These are phyloP conservation scores for Plasmopara muralis DNA, from an alignment of 352 stramenopile species.

Conservation along the genomic window DNA sequence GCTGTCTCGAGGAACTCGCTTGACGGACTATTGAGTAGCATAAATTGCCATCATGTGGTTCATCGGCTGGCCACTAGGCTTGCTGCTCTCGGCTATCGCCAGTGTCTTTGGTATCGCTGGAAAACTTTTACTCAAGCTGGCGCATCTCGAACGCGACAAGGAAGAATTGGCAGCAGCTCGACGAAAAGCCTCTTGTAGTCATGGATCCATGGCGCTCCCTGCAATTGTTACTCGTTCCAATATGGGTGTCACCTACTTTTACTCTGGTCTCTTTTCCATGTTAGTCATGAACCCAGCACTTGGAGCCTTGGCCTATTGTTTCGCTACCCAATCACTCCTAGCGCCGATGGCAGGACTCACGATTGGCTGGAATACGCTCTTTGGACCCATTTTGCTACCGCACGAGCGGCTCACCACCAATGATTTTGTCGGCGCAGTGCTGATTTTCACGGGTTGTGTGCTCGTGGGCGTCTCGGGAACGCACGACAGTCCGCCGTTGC, in stretches of 20 bases:
- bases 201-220: too few species aligned
- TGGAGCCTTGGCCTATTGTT: constrained; percentile 60
- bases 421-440: constrained; percentile 63
- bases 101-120: constrained; percentile 76
- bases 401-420: constrained; percentile 65
- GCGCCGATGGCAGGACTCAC: constrained; percentile 78
- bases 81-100: constrained; percentile 65
- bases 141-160: constrained; percentile 61
- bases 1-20: too few species aligned
- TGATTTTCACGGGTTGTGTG: constrained; percentile 76
- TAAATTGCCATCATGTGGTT: constrained; percentile 24
- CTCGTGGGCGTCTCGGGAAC: constrained; percentile 65
- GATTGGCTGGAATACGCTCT: constrained; percentile 78
- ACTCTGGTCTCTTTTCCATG: constrained; percentile 61
- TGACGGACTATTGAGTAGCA: neutral
- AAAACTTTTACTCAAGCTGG: constrained; percentile 77
- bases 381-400: constrained; percentile 61
- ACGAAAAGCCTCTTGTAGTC: constrained; percentile 19
- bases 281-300: constrained; percentile 69
- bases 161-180: constrained; percentile 38
- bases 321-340: constrained; percentile 71
- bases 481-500: constrained; percentile 52
- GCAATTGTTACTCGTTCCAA: neutral
- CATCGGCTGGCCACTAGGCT: constrained; percentile 68
- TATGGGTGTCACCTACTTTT: constrained; percentile 64